These are phyloP conservation scores for Gnetum montanum DNA, from an alignment of 75 land plant genomes.

Conservation along the genomic window DNA sequence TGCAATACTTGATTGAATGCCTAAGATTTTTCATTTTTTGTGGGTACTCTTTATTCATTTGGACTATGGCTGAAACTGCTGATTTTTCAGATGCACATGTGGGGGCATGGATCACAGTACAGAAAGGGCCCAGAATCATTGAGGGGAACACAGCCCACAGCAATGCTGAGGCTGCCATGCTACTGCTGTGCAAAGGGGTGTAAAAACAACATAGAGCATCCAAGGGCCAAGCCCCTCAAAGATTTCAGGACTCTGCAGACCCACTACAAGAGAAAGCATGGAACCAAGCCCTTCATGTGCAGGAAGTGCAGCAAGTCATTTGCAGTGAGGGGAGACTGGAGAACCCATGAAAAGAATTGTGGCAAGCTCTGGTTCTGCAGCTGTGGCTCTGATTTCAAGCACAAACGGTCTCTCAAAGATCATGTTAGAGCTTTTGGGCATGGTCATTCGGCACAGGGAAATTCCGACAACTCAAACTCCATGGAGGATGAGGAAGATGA, in stretches of 20 bases:
- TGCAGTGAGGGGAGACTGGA: conserved; percentile 80
- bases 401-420: conserved; percentile 83
- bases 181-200: conserved; percentile 82
- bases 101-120: conserved; percentile 98
- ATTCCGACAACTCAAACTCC: conserved; percentile 17
- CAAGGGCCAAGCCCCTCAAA: conserved; percentile 71
- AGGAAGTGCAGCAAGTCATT: conserved; percentile 79
- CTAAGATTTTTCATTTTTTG: neutral
- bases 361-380: conserved; percentile 80
- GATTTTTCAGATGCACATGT: conserved; percentile 84
- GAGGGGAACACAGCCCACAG: conserved; percentile 88
- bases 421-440: conserved; percentile 80
- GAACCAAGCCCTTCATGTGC: conserved; percentile 84
- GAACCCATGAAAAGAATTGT: conserved; percentile 88
- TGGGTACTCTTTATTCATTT: neutral
- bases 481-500: conserved; percentile 42
- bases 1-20: neutral
- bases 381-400: conserved; percentile 84
- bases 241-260: conserved; percentile 88
- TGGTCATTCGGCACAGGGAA: conserved; percentile 60
- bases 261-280: conserved; percentile 91
- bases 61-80: neutral
- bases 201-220: conserved; percentile 88
- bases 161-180: conserved; percentile 87
- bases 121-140: conserved; percentile 89